Conservation (phyloP, 2,329 filamentous ascomycete species). For the Calycina marina region DNA sequence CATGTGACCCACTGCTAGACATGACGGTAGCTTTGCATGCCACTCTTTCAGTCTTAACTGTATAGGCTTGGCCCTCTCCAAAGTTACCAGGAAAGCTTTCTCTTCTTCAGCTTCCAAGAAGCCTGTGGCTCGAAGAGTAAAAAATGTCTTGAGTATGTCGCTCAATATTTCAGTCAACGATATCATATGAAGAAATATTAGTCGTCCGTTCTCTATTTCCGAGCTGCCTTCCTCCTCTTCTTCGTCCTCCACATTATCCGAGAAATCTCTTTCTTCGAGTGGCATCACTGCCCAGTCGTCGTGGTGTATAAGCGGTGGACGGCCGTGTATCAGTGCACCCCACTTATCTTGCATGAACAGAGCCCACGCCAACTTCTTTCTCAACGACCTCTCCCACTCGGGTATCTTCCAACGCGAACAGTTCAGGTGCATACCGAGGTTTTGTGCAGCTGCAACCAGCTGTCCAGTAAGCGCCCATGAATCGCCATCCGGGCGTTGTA, state of each 20-base stretch:
- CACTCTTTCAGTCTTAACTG: conserved; percentile 32
- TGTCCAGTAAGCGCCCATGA: conserved; percentile 28
- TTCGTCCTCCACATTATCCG: conserved; percentile 18
- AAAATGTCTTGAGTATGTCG: conserved; percentile 34
- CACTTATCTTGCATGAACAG: conserved; percentile 52
- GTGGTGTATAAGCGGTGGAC: conserved; percentile 38
- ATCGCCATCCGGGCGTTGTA: conserved; percentile 26
- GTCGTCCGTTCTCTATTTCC: conserved; percentile 29
- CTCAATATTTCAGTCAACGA: conserved; percentile 35
- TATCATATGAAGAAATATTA: conserved; percentile 35
- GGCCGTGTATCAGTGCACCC: conserved; percentile 41
- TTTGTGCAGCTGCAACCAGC: conserved; percentile 36
- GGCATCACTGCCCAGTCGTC: conserved; percentile 39
- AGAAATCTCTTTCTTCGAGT: conserved; percentile 30
- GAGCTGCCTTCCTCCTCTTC: conserved; percentile 24
- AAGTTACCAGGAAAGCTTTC: conserved; percentile 21
- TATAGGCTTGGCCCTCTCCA: conserved; percentile 32
- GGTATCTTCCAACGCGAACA: conserved; percentile 48
- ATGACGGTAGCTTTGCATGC: conserved; percentile 30
- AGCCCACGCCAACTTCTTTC: conserved; percentile 50
- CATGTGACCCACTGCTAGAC: conserved; percentile 29
- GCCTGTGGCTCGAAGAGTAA: conserved; percentile 22
- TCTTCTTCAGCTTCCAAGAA: conserved; percentile 13
- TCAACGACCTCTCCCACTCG: conserved; percentile 44
- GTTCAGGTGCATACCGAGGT: conserved; percentile 45